Evolutionary conservation across 805 yeast genomes (phyloP).

Genomic region (Kuraishia molischiana): DNA sequence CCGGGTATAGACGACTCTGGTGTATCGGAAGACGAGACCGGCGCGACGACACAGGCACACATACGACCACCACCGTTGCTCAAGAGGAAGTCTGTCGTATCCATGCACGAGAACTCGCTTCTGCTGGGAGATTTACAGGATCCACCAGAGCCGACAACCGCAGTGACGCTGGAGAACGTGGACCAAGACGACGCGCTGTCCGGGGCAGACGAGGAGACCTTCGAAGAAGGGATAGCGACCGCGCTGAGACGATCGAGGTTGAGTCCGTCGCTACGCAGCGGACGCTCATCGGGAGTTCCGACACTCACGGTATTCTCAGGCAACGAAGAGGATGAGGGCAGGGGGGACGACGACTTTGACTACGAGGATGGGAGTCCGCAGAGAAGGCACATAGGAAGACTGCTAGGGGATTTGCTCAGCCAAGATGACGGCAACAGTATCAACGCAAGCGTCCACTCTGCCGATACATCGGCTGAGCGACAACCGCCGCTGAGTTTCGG

Average conservation of each 20-base stretch:
- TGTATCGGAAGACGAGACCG: neutral
- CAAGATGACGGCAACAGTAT: slow-evolving; percentile 3
- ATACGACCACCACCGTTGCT: slow-evolving; percentile 1
- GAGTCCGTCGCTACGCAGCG: neutral
- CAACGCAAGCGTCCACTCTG: neutral
- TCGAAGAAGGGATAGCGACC: neutral
- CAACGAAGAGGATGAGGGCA: slow-evolving; percentile 11
- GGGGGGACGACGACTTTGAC: slow-evolving; percentile 12
- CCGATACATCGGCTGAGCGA: too few species aligned
- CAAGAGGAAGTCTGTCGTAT: slow-evolving; percentile 11
- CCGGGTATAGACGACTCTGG: slow-evolving; percentile 4
- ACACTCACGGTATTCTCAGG: slow-evolving; percentile 15
- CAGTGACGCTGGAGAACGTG: slow-evolving; percentile 14
- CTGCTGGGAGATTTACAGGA: slow-evolving; percentile 2
- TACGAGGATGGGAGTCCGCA: slow-evolving; percentile 9
- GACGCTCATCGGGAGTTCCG: neutral
- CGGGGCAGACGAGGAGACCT: neutral
- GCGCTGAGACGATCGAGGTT: neutral
- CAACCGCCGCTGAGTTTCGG: neutral
- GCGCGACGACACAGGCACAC: neutral
- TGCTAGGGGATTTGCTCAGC: slow-evolving; percentile 5
- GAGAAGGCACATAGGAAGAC: slow-evolving; percentile 8
- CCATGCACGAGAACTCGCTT: slow-evolving; percentile 11
- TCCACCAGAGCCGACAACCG: slow-evolving; percentile 23
- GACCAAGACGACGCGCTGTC: slow-evolving; percentile 4